phyloP scores from a whole-genome alignment of 2,329 filamentous ascomycete species.

The Fusarium bactridioides region DNA sequence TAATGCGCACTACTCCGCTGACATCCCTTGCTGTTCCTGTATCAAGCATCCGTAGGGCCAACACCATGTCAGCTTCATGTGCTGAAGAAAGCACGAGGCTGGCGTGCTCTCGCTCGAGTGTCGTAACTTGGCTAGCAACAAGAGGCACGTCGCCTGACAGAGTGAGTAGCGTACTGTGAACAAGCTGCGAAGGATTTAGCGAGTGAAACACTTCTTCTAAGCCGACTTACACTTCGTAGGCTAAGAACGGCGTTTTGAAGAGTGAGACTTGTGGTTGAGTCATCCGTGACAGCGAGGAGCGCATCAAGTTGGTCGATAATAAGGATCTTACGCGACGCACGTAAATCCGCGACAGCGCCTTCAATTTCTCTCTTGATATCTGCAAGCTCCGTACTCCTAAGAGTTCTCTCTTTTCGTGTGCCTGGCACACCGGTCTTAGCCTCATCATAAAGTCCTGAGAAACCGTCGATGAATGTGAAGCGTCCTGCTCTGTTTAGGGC shows the following conservation, averaged over 20 bases:
- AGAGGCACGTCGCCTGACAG: conserved; percentile 79
- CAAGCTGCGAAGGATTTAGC: conserved; percentile 53
- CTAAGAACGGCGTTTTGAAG: conserved; percentile 65
- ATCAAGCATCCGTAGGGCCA: conserved; percentile 79
- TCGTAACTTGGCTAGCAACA: conserved; percentile 66
- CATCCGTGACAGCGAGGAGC: conserved; percentile 66
- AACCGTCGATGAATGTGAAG: conserved; percentile 79
- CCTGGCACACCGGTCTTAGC: neutral
- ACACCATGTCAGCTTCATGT: conserved; percentile 76
- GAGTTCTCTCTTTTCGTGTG: conserved; percentile 25
- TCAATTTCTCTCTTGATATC: conserved; percentile 52
- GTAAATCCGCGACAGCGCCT: conserved; percentile 49
- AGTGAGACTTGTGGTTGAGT: conserved; percentile 53
- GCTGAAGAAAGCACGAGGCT: conserved; percentile 75
- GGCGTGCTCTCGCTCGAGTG: conserved; percentile 74
- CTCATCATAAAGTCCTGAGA: conserved; percentile 63
- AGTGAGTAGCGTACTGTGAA: conserved; percentile 72
- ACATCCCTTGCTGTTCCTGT: conserved; percentile 91
- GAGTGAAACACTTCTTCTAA: neutral
- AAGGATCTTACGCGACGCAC: conserved; percentile 57
- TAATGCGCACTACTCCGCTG: conserved; percentile 84
- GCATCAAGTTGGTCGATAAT: conserved; percentile 73
- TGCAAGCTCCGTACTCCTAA: conserved; percentile 45
- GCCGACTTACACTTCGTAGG: conserved; percentile 65
- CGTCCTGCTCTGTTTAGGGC: conserved; percentile 62